Evolutionary conservation across 2,329 filamentous ascomycete genomes (phyloP).

Genomic region (Dothistroma pini): DNA sequence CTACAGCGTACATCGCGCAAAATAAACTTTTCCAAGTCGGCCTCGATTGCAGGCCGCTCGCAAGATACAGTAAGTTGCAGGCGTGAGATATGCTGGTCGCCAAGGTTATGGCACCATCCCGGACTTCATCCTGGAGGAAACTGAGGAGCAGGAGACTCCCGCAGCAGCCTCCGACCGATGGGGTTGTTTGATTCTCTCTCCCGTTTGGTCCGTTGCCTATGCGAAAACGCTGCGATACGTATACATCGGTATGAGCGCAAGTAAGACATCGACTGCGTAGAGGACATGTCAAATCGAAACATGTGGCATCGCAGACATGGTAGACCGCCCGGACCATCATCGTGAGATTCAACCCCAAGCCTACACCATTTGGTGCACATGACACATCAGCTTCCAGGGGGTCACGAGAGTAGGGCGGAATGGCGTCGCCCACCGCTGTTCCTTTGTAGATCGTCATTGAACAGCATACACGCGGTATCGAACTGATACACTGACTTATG

Average conservation of each 20-base stretch:
- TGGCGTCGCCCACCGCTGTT: no score
- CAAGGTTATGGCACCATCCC: neutral
- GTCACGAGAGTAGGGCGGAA: no score
- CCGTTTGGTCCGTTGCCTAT: neutral
- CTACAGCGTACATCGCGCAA: neutral
- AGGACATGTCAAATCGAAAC: neutral
- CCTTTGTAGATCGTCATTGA: no score
- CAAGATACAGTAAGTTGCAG: neutral
- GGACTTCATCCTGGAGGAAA: conserved; percentile 1
- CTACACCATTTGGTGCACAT: no score
- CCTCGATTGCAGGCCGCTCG: neutral
- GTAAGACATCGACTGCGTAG: neutral
- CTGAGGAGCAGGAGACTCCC: neutral
- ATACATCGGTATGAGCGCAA: neutral
- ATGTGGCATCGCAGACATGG: neutral
- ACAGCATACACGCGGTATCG: no score
- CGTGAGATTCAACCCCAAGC: neutral
- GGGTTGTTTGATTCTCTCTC: neutral
- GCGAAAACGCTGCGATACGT: neutral
- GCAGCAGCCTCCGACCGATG: neutral
- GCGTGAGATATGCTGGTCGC: neutral
- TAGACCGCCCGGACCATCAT: neutral
- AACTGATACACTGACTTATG: no score
- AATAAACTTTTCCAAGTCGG: no score
- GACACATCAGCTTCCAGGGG: no score